phyloP scores from a whole-genome alignment of 805 yeast genomes.

The Zygoascus biomembranicola region DNA sequence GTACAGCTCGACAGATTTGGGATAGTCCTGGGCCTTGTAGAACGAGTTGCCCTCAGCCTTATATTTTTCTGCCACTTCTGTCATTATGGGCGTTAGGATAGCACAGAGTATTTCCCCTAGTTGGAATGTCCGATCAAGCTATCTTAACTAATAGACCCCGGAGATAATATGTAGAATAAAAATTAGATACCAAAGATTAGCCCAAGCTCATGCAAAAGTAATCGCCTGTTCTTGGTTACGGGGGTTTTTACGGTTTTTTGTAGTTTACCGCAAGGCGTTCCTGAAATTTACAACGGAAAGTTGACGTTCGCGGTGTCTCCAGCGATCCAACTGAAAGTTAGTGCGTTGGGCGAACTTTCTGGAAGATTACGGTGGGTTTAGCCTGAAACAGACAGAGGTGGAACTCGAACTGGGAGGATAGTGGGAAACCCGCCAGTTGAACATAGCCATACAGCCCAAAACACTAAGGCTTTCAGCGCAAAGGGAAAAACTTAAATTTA shows the following conservation, averaged over 20 bases:
- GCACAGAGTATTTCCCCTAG: neutral
- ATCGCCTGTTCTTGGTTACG: too few relatives aligned
- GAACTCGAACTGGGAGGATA: too few relatives aligned
- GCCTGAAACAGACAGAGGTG: too few relatives aligned
- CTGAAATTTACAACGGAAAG: neutral
- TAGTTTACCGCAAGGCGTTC: neutral
- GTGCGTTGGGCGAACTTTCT: neutral
- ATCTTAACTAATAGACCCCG: neutral
- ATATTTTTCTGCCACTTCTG: slow-evolving; percentile 19
- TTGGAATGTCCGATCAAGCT: neutral
- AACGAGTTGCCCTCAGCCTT: slow-evolving; percentile 32
- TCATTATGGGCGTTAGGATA: neutral
- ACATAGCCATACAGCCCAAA: too few relatives aligned
- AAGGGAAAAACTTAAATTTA: too few relatives aligned
- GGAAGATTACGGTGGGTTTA: neutral
- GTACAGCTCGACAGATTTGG: slow-evolving; percentile 25
- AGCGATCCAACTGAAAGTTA: neutral
- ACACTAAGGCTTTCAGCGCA: too few relatives aligned
- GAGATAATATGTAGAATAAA: too few relatives aligned
- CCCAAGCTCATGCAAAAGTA: too few relatives aligned
- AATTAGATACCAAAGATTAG: too few relatives aligned
- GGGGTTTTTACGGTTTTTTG: too few relatives aligned
- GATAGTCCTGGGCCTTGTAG: slow-evolving; percentile 30
- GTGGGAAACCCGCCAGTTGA: too few relatives aligned
- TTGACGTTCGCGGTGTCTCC: neutral